Conservation (phyloP, 2,329 filamentous ascomycete species). For the Penicillium sp. region DNA sequence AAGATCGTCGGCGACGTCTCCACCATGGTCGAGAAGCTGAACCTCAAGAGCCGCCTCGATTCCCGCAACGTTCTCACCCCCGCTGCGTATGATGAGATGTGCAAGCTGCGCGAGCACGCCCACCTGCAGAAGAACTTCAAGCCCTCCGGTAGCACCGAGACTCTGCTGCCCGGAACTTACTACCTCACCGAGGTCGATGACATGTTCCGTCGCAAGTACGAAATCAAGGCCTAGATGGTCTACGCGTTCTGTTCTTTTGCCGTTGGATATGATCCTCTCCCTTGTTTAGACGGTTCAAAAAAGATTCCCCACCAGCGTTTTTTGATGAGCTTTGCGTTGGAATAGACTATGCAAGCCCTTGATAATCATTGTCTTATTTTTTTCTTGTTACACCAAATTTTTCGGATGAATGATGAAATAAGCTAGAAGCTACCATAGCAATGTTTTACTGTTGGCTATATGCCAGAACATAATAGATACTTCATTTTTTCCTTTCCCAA, state of each 20-base stretch:
- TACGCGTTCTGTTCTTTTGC: constrained; percentile 22
- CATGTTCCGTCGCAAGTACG: constrained; percentile 81
- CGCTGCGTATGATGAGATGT: constrained; percentile 75
- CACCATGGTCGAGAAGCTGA: constrained; percentile 64
- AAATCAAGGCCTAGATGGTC: constrained; percentile 64
- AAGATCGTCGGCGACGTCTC: constrained; percentile 68
- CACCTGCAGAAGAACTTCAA: constrained; percentile 78
- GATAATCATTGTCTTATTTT: constrained; percentile 9
- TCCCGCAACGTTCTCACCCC: constrained; percentile 66
- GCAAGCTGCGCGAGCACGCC: constrained; percentile 76
- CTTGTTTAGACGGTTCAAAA: constrained; percentile 33
- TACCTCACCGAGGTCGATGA: constrained; percentile 79
- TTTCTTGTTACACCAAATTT: constrained; percentile 10
- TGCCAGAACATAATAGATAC: neutral
- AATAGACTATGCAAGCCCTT: constrained; percentile 24
- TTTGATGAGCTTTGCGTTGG: constrained; percentile 20
- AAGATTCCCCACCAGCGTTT: constrained; percentile 37
- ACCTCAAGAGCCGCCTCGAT: constrained; percentile 68
- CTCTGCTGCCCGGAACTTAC: constrained; percentile 67
- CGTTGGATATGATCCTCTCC: constrained; percentile 23
- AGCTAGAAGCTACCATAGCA: constrained; percentile 7
- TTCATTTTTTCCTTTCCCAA: neutral
- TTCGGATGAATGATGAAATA: constrained; percentile 22
- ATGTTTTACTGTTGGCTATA: neutral
- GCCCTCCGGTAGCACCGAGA: constrained; percentile 67